These are phyloP conservation scores for Dichotomocladium elegans DNA, from an alignment of 371 early-diverging fungal species.

Conservation along the genomic window DNA sequence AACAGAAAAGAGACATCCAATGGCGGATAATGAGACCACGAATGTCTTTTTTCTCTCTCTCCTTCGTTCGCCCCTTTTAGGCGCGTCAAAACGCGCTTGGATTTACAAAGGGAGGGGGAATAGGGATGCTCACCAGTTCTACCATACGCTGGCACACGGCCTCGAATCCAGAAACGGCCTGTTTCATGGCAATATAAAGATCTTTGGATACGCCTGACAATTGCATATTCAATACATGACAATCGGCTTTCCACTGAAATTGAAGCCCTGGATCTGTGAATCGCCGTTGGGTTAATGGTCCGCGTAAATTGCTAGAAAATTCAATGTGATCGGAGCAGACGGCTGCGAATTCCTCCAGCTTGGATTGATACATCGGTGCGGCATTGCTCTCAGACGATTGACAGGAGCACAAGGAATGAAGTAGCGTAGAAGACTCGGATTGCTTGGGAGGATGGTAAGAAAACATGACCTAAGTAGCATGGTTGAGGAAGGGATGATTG, in stretches of 20 bases:
- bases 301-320: background rate
- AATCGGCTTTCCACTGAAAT: background rate
- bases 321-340: slow-evolving; percentile 16
- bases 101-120: background rate
- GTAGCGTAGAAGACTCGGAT: slow-evolving; percentile 1
- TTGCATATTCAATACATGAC: slow-evolving; percentile 19
- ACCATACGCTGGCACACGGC: slow-evolving; percentile 30
- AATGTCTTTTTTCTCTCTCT: background rate
- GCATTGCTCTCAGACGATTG: too few relatives aligned
- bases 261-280: slow-evolving; percentile 18
- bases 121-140: slow-evolving; percentile 29
- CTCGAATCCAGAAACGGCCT: slow-evolving; percentile 29
- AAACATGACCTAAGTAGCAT: slow-evolving; percentile 30
- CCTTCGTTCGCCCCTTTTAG: background rate
- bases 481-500: background rate
- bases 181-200: slow-evolving; percentile 30
- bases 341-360: slow-evolving; percentile 33
- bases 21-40: background rate
- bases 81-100: background rate
- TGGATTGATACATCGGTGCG: slow-evolving; percentile 13
- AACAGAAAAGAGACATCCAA: background rate
- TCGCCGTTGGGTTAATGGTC: slow-evolving; percentile 8
- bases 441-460: slow-evolving; percentile 26
- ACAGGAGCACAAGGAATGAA: slow-evolving; percentile 13
- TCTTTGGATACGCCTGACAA: slow-evolving; percentile 29